Evolutionary conservation across 768 basidiomycete genomes (phyloP).

Genomic region (Pleurotus tuber-regium): DNA sequence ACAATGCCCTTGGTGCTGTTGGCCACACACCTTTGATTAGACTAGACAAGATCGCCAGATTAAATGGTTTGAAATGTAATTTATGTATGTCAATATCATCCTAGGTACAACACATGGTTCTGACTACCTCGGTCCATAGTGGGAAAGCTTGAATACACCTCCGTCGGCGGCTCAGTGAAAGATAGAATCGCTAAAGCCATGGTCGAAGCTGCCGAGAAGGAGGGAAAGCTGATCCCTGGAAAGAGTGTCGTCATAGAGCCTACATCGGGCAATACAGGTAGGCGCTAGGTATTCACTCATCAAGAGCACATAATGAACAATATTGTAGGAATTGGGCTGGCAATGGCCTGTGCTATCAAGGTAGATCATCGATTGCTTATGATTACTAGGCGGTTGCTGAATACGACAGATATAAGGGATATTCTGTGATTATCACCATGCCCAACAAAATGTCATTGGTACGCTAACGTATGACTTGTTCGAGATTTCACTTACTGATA

Average conservation of each 20-base stretch:
- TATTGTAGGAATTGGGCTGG: conserved; percentile 76
- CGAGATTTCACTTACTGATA: conserved; percentile 2
- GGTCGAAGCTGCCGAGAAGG: conserved; percentile 91
- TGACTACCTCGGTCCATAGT: conserved; percentile 41
- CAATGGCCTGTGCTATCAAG: conserved; percentile 92
- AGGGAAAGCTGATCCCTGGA: conserved; percentile 82
- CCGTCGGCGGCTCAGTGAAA: conserved; percentile 92
- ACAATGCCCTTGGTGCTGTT: conserved; percentile 80
- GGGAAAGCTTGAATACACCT: conserved; percentile 88
- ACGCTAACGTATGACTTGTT: conserved; percentile 18
- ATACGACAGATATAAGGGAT: conserved; percentile 83
- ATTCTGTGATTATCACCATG: conserved; percentile 85
- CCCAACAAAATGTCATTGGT: conserved; percentile 94
- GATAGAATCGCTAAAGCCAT: conserved; percentile 96
- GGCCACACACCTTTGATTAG: conserved; percentile 91
- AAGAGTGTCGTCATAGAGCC: conserved; percentile 94
- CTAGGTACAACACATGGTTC: background rate
- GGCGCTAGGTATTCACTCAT: too few relatives aligned
- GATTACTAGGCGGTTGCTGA: conserved; percentile 46
- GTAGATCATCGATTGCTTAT: conserved; percentile 39
- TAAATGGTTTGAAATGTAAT: conserved; percentile 83
- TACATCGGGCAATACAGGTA: conserved; percentile 94
- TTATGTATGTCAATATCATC: conserved; percentile 55
- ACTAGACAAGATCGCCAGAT: conserved; percentile 72
- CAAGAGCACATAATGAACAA: too few relatives aligned